phyloP scores from a whole-genome alignment of 495 filamentous ascomycete genomes.

The Penicillium steckii region DNA sequence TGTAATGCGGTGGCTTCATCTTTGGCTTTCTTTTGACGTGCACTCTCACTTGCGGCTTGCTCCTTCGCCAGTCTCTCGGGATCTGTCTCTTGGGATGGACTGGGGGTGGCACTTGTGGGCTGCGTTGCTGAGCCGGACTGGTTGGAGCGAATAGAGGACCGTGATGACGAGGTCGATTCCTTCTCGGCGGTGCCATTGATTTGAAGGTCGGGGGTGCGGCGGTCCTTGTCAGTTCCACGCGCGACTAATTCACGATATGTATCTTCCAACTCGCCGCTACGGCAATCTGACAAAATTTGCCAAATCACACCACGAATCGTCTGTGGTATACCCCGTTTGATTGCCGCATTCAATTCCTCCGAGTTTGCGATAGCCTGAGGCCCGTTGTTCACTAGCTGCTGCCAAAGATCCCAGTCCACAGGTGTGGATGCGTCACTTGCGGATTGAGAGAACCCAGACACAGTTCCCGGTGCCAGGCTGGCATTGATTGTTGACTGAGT shows the following conservation, averaged over 20 bases:
- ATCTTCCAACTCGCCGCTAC: slow-evolving; percentile 84
- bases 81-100: slow-evolving; percentile 61
- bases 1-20: slow-evolving; percentile 67
- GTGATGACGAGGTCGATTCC: slow-evolving; percentile 64
- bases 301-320: slow-evolving; percentile 96
- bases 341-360: slow-evolving; percentile 84
- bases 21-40: slow-evolving; percentile 70
- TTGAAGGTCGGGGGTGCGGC: slow-evolving; percentile 42
- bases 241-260: slow-evolving; percentile 80
- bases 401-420: slow-evolving; percentile 98
- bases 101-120: slow-evolving; percentile 55
- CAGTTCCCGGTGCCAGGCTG: slow-evolving; percentile 76
- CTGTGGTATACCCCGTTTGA: slow-evolving; percentile 89
- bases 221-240: slow-evolving; percentile 72
- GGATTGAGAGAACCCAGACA: slow-evolving; percentile 70
- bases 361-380: slow-evolving; percentile 82
- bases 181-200: slow-evolving; percentile 54
- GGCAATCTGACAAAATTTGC: slow-evolving; percentile 94
- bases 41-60: slow-evolving; percentile 62
- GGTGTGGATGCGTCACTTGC: slow-evolving; percentile 59
- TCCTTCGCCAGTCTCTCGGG: slow-evolving; percentile 64
- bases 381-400: slow-evolving; percentile 90
- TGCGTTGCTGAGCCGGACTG: slow-evolving; percentile 64
- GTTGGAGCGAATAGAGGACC: slow-evolving; percentile 81
- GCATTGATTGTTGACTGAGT: slow-evolving; percentile 50